These are phyloP conservation scores for Phyllostachys edulis DNA, from an alignment of 176 grass and related monocot genomes.

Conservation along the genomic window DNA sequence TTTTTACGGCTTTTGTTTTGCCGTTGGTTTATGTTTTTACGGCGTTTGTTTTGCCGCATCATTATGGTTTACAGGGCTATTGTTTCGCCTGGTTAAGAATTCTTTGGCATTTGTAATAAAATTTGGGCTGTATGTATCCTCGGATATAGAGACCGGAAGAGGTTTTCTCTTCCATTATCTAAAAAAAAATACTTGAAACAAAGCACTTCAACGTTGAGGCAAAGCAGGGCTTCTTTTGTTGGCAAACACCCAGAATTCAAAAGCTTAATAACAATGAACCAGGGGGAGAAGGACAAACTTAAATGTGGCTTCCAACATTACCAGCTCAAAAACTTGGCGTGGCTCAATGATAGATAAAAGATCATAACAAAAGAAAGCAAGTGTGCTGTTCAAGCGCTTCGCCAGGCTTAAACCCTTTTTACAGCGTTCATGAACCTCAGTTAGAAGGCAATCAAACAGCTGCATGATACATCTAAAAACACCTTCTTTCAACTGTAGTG, in stretches of 20 bases:
- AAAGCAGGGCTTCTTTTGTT: constrained; percentile 29
- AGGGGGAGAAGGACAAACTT: neutral
- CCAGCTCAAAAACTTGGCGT: constrained; percentile 99
- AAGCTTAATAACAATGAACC: constrained; percentile 19
- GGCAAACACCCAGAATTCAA: neutral
- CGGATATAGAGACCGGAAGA: too few species aligned
- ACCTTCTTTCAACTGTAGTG: constrained; percentile 94
- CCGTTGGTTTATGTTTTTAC: too few species aligned
- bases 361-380: constrained; percentile 99
- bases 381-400: constrained; percentile 91
- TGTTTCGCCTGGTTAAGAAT: too few species aligned
- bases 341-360: constrained; percentile 94
- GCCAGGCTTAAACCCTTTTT: constrained; percentile 97
- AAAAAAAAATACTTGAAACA: neutral
- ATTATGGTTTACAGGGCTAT: too few species aligned
- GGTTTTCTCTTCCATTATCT: too few species aligned
- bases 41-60: too few species aligned
- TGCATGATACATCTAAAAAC: constrained; percentile 96
- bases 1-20: too few species aligned
- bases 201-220: constrained; percentile 14
- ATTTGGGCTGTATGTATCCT: too few species aligned
- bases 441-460: constrained; percentile 96
- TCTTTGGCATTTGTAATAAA: too few species aligned
- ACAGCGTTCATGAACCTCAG: constrained; percentile 98
- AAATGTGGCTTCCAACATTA: constrained; percentile 43